Conservation (phyloP, 257 asterid species). For the Penstemon newberryi region DNA sequence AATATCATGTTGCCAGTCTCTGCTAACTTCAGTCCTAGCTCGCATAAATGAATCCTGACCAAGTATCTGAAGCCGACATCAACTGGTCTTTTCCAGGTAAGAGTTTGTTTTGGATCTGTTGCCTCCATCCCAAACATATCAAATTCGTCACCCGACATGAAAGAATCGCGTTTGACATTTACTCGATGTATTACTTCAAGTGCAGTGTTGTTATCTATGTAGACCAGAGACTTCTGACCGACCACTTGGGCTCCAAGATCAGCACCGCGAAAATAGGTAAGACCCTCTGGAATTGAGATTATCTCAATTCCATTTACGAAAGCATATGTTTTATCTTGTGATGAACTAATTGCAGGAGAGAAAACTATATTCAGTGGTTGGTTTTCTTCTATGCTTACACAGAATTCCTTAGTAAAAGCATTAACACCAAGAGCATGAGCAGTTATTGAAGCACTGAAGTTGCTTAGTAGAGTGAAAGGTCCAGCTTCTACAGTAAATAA, state of each 20-base stretch:
- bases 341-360: slow-evolving; percentile 17
- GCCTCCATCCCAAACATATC: slow-evolving; percentile 39
- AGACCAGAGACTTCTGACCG: slow-evolving; percentile 32
- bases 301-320: slow-evolving; percentile 45
- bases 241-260: slow-evolving; percentile 22
- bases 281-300: slow-evolving; percentile 8
- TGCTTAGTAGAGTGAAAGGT: slow-evolving; percentile 8
- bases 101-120: slow-evolving; percentile 22
- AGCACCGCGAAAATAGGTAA: slow-evolving; percentile 25
- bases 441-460: slow-evolving; percentile 24
- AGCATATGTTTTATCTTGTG: slow-evolving; percentile 23
- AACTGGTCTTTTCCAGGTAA: slow-evolving; percentile 43
- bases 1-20: slow-evolving; percentile 32
- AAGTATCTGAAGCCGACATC: slow-evolving; percentile 53
- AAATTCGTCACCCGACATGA: slow-evolving; percentile 30
- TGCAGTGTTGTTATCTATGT: slow-evolving; percentile 45
- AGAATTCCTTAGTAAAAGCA: slow-evolving; percentile 25
- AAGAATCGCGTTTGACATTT: slow-evolving; percentile 34
- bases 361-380: slow-evolving; percentile 18
- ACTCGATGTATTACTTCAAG: slow-evolving; percentile 44
- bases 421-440: slow-evolving; percentile 17
- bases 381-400: slow-evolving; percentile 28
- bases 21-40: slow-evolving; percentile 34
- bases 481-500: slow-evolving; percentile 7
- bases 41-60: slow-evolving; percentile 57